Percentiles rank a stretch among this genome's conserved stretches.
Conservation (phyloP, 108 stramenopile species). For the Fistulifera solaris region DNA sequence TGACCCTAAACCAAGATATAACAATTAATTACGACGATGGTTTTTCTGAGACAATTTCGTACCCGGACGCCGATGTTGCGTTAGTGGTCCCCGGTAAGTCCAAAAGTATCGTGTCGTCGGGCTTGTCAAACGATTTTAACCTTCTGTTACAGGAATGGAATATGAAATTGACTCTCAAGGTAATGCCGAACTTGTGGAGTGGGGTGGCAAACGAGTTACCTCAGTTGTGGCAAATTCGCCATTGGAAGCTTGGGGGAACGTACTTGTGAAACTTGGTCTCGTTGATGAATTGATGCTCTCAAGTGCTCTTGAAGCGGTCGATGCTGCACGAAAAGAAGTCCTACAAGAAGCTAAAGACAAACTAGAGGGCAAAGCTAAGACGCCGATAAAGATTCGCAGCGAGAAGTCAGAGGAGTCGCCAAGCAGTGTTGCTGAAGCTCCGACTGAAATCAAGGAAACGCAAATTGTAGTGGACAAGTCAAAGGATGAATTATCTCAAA, state of each 20-base stretch:
- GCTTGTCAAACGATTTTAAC: background rate
- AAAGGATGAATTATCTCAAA: slow-evolving; percentile 5
- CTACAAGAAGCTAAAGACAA: slow-evolving; percentile 31
- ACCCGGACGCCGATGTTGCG: slow-evolving; percentile 70
- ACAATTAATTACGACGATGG: slow-evolving; percentile 74
- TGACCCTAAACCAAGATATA: slow-evolving; percentile 24
- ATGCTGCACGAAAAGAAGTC: slow-evolving; percentile 22
- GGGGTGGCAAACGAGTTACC: slow-evolving; percentile 55
- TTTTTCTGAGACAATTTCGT: slow-evolving; percentile 42
- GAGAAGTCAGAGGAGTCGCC: background rate
- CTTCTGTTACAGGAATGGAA: slow-evolving; percentile 19
- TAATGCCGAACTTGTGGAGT: slow-evolving; percentile 33
- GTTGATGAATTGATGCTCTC: slow-evolving; percentile 68
- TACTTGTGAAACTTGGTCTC: slow-evolving; percentile 53
- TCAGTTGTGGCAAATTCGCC: slow-evolving; percentile 51
- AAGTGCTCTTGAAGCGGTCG: slow-evolving; percentile 35
- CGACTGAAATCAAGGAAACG: background rate
- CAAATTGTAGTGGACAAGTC: slow-evolving; percentile 11
- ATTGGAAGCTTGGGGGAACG: slow-evolving; percentile 75
- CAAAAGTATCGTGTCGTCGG: background rate
- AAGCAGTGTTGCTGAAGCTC: background rate
- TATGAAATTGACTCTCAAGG: slow-evolving; percentile 34
- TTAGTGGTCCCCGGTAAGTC: slow-evolving; percentile 61
- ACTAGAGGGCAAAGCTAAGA: slow-evolving; percentile 16
- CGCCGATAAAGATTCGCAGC: background rate